Evolutionary conservation across 495 filamentous ascomycete species (phyloP).

Genomic region (Platismatia glauca): DNA sequence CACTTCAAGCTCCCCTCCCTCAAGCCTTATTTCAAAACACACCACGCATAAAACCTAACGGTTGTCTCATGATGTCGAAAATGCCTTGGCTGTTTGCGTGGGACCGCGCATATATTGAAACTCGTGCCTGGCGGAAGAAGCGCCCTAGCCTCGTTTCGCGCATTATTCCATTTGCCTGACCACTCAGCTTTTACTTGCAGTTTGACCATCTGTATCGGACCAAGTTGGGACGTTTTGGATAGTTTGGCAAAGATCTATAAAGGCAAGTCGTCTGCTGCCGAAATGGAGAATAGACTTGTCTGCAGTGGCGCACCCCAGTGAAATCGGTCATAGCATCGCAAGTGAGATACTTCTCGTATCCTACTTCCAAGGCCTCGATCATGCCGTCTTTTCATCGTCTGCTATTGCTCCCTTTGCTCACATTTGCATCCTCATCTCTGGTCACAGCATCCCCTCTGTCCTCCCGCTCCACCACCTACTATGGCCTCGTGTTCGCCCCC

Average conservation of each 20-base stretch:
- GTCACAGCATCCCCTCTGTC: constrained; percentile 1
- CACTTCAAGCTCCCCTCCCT: background rate
- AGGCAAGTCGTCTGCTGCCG: background rate
- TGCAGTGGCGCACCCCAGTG: background rate
- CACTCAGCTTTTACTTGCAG: too few relatives aligned
- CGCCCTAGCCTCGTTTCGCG: background rate
- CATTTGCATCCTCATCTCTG: background rate
- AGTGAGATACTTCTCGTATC: background rate
- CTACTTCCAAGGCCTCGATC: background rate
- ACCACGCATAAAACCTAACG: too few relatives aligned
- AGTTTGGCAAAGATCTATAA: background rate
- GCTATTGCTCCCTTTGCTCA: background rate
- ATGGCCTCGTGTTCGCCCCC: background rate
- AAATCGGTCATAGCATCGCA: background rate
- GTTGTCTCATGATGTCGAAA: too few relatives aligned
- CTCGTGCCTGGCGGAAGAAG: background rate
- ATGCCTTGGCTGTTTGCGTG: too few relatives aligned
- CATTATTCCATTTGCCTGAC: too few relatives aligned
- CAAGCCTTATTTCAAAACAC: too few relatives aligned
- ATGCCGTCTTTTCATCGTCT: background rate
- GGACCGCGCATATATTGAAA: background rate
- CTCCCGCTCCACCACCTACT: background rate
- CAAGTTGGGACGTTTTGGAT: background rate
- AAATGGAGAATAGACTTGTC: background rate
- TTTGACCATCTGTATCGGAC: background rate